phyloP scores from a whole-genome alignment of 495 filamentous ascomycete species.

The Articulospora tetracladia region DNA sequence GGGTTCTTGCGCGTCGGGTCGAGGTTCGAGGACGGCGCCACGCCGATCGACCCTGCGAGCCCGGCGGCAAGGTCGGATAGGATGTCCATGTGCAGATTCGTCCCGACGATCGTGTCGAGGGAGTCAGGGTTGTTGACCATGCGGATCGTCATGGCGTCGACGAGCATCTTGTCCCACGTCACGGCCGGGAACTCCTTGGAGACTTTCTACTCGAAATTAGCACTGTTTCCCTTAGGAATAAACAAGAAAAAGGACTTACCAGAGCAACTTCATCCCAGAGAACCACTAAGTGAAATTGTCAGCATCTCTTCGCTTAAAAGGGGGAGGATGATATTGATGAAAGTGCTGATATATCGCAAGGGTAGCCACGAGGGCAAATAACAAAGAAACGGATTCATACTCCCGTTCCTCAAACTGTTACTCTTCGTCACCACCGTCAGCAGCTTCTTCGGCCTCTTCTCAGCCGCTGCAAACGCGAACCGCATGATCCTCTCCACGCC shows the following conservation, averaged over 20 bases:
- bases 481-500: conserved; percentile 52
- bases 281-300: no score
- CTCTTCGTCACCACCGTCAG: conserved; percentile 54
- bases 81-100: conserved; percentile 54
- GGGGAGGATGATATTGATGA: no score
- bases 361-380: conserved; percentile 51
- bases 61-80: conserved; percentile 71
- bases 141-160: conserved; percentile 54
- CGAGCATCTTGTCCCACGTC: conserved; percentile 52
- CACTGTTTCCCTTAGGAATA: no score
- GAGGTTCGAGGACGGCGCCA: conserved; percentile 72
- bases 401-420: conserved; percentile 51
- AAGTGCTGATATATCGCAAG: no score
- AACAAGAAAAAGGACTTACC: not conserved
- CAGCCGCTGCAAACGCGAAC: conserved; percentile 48
- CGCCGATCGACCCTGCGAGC: conserved; percentile 77
- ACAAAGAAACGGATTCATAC: no score
- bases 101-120: conserved; percentile 54
- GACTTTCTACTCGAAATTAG: conserved; percentile 22
- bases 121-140: conserved; percentile 50
- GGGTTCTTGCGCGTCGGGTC: conserved; percentile 57
- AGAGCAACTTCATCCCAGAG: conserved; percentile 4
- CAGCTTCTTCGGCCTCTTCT: conserved; percentile 40
- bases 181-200: conserved; percentile 45
- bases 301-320: no score